A percentile compares a stretch with the other conserved stretches of the same genome.
Evolutionary conservation across 495 filamentous ascomycete genomes (phyloP).

Genomic region (Tuber magnatum): DNA sequence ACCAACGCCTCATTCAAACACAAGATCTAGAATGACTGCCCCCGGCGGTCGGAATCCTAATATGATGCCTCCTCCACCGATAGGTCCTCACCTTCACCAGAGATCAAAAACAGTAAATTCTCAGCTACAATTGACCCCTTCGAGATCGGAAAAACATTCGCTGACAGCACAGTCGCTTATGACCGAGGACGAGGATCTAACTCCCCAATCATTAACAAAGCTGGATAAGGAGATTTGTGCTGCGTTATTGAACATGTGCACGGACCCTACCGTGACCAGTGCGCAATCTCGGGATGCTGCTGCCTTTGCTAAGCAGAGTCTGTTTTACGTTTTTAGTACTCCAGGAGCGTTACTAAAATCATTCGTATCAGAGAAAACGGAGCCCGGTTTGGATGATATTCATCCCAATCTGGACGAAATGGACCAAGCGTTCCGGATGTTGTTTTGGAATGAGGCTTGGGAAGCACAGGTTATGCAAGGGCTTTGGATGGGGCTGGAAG

Average conservation of each 20-base stretch:
- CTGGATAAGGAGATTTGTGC: slow-evolving; percentile 33
- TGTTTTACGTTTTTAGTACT: slow-evolving; percentile 66
- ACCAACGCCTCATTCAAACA: slow-evolving; percentile 32
- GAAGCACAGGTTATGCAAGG: slow-evolving; percentile 60
- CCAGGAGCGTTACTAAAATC: slow-evolving; percentile 58
- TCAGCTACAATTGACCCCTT: slow-evolving; percentile 29
- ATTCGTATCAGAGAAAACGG: slow-evolving; percentile 52
- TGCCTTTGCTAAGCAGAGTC: slow-evolving; percentile 62
- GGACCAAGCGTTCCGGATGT: slow-evolving; percentile 41
- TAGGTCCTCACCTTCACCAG: slow-evolving; percentile 18
- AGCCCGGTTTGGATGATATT: slow-evolving; percentile 49
- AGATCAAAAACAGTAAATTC: slow-evolving; percentile 13
- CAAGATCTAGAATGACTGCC: slow-evolving; percentile 31
- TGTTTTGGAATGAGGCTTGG: slow-evolving; percentile 31
- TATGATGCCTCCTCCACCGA: slow-evolving; percentile 22
- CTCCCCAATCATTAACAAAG: slow-evolving; percentile 43
- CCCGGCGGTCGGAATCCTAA: slow-evolving; percentile 11
- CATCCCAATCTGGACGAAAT: slow-evolving; percentile 46
- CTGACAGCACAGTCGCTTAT: slow-evolving; percentile 9
- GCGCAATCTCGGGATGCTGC: slow-evolving; percentile 45
- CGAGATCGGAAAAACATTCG: slow-evolving; percentile 22
- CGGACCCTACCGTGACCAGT: neutral
- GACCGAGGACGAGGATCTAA: slow-evolving; percentile 7
- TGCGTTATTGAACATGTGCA: slow-evolving; percentile 23
- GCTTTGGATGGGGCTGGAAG: slow-evolving; percentile 64